phyloP scores from a whole-genome alignment of 2,329 filamentous ascomycete genomes.

The Cladosporium sp. region DNA sequence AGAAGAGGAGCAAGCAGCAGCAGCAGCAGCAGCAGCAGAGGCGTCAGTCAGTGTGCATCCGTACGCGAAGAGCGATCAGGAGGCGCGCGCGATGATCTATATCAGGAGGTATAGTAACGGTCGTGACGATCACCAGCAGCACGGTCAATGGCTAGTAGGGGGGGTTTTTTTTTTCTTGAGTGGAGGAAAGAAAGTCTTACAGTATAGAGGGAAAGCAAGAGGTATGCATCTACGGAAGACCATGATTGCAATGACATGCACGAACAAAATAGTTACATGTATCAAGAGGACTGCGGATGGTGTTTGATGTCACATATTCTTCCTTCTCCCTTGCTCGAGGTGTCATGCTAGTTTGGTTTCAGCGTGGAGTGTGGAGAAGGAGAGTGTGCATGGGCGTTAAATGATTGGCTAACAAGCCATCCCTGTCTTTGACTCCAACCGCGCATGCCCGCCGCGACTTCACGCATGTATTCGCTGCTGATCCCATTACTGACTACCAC shows the following conservation, averaged over 20 bases:
- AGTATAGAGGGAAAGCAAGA: not conserved
- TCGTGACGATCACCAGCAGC: slow-evolving; percentile 3
- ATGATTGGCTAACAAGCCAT: too few species aligned
- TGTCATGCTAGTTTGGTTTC: too few species aligned
- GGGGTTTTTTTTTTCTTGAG: not conserved
- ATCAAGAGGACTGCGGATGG: too few species aligned
- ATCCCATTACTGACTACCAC: not conserved
- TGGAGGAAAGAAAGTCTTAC: not conserved
- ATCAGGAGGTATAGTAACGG: slow-evolving; percentile 10
- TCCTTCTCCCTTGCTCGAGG: too few species aligned
- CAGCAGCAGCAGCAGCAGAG: too few species aligned
- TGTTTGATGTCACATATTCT: too few species aligned
- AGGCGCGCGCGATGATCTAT: not conserved
- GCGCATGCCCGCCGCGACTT: not conserved
- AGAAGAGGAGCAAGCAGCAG: not conserved
- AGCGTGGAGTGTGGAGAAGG: too few species aligned
- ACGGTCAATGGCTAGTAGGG: not conserved
- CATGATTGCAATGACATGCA: not conserved
- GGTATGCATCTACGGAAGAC: not conserved
- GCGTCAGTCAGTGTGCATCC: too few species aligned
- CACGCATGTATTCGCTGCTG: not conserved
- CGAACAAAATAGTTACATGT: not conserved
- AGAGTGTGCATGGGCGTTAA: too few species aligned
- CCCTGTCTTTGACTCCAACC: too few species aligned
- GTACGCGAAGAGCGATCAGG: not conserved